Percentiles rank a stretch among this genome's conserved stretches.
Conservation (phyloP, 495 filamentous ascomycete genomes). For the Lasiosphaeria ovina region DNA sequence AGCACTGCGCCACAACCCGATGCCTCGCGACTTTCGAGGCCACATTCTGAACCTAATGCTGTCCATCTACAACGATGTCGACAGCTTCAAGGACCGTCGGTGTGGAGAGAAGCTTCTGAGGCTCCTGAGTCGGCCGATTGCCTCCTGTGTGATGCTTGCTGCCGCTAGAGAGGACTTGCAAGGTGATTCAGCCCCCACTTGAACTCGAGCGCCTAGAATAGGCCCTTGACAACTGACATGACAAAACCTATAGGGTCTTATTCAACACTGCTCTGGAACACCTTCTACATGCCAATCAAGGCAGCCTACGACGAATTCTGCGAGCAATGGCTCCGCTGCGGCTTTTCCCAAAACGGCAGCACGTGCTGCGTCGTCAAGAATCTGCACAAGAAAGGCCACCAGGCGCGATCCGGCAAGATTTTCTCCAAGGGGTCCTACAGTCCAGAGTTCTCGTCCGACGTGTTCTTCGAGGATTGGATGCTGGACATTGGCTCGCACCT, state of each 20-base stretch:
- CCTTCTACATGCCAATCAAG: constrained; percentile 3
- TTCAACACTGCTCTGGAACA: constrained; percentile 26
- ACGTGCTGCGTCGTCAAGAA: constrained; percentile 40
- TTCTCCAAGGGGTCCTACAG: constrained; percentile 41
- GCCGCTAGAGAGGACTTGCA: constrained; percentile 33
- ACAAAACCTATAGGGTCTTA: background rate
- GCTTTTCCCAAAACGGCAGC: constrained; percentile 26
- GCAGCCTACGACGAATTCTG: constrained; percentile 45
- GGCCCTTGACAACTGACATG: background rate
- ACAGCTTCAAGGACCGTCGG: constrained; percentile 42
- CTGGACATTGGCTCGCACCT: constrained; percentile 18
- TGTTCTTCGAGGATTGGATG: constrained; percentile 27
- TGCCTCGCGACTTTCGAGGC: constrained; percentile 51
- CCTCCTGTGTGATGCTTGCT: constrained; percentile 52
- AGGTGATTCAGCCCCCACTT: background rate
- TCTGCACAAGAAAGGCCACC: constrained; percentile 49
- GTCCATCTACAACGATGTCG: constrained; percentile 45
- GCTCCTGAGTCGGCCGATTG: constrained; percentile 44
- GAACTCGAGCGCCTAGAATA: background rate
- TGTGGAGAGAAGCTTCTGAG: constrained; percentile 31
- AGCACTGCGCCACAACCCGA: constrained; percentile 44
- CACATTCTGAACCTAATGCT: constrained; percentile 54
- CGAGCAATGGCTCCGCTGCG: constrained; percentile 43
- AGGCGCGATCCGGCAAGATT: constrained; percentile 40
- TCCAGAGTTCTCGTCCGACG: constrained; percentile 34